A percentile compares a stretch with the other conserved stretches of the same genome.
phyloP scores from a whole-genome alignment of 2,329 filamentous ascomycete species.

The Pseudogymnoascus sp. region DNA sequence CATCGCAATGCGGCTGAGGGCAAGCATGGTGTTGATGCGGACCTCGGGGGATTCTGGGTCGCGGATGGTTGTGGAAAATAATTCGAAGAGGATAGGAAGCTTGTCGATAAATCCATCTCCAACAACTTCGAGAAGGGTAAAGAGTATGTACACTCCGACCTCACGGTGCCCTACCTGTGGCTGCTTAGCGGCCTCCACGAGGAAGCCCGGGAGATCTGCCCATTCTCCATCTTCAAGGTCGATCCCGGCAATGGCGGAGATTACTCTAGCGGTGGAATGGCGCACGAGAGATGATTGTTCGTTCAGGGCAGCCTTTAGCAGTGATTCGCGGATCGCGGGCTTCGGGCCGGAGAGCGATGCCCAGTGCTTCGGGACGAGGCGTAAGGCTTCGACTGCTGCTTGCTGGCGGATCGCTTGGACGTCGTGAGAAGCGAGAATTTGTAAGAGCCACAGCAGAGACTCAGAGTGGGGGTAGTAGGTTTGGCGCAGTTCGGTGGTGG shows the following conservation, averaged over 20 bases:
- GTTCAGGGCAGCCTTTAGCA: constrained; percentile 74
- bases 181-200: constrained; percentile 72
- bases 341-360: constrained; percentile 66
- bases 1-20: constrained; percentile 78
- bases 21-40: constrained; percentile 86
- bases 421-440: constrained; percentile 75
- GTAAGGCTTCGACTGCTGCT: constrained; percentile 80
- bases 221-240: constrained; percentile 85
- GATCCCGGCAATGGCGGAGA: constrained; percentile 75
- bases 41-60: constrained; percentile 89
- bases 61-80: constrained; percentile 80
- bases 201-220: constrained; percentile 67
- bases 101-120: constrained; percentile 78
- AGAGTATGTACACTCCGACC: constrained; percentile 87
- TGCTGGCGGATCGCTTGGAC: constrained; percentile 71
- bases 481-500: constrained; percentile 83
- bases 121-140: constrained; percentile 80
- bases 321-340: constrained; percentile 66
- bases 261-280: constrained; percentile 79
- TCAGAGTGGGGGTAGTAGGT: constrained; percentile 83
- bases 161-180: constrained; percentile 71
- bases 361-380: constrained; percentile 83
- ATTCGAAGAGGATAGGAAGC: constrained; percentile 65
- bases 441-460: constrained; percentile 75
- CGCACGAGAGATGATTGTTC: constrained; percentile 70